phyloP scores from a whole-genome alignment of 106 monocot species.

The Dioscorea dumetorum region DNA sequence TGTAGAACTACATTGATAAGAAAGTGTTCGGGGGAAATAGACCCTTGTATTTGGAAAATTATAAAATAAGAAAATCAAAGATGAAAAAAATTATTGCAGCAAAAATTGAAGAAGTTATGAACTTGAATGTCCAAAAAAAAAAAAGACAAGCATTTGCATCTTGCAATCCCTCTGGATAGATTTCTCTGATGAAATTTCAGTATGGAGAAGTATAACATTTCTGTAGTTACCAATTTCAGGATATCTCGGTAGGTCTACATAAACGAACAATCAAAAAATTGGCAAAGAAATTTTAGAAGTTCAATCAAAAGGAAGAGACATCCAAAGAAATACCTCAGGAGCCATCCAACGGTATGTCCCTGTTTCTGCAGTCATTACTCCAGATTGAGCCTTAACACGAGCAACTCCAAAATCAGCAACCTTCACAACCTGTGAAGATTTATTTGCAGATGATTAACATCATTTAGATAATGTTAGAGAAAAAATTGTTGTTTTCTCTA shows the following conservation, averaged over 20 bases:
- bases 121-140: too few relatives aligned
- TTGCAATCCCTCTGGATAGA: too few relatives aligned
- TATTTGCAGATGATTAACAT: background rate
- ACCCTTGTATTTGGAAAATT: background rate
- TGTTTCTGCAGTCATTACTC: slow-evolving; percentile 99
- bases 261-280: background rate
- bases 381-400: slow-evolving; percentile 78
- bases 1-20: slow-evolving; percentile 15
- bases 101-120: too few relatives aligned
- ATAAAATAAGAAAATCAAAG: too few relatives aligned
- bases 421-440: slow-evolving; percentile 64
- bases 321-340: slow-evolving; percentile 57
- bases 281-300: background rate
- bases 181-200: too few relatives aligned
- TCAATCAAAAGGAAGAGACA: background rate
- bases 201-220: too few relatives aligned
- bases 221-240: too few relatives aligned
- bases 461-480: too few relatives aligned
- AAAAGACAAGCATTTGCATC: too few relatives aligned
- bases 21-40: background rate
- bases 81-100: too few relatives aligned
- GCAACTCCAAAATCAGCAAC: slow-evolving; percentile 97
- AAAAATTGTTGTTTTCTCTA: too few relatives aligned
- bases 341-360: slow-evolving; percentile 99
- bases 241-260: too few relatives aligned